These are phyloP conservation scores for Phytophthora meadii DNA, from an alignment of 352 stramenopile genomes.

Conservation along the genomic window DNA sequence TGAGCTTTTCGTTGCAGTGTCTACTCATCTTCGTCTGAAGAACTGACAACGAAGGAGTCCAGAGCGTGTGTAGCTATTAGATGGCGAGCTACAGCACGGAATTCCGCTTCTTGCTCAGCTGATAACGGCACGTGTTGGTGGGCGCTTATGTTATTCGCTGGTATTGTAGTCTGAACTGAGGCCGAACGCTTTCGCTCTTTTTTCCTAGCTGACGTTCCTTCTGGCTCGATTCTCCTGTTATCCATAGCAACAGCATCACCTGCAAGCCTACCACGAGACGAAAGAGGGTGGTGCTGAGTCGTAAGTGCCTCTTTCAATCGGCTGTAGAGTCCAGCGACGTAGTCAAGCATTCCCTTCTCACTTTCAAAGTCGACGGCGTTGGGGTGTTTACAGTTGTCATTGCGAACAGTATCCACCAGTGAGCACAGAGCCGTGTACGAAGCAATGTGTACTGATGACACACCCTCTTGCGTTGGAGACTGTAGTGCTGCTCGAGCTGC, in stretches of 20 bases:
- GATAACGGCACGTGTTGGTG: slow-evolving; percentile 8
- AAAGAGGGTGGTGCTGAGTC: not conserved
- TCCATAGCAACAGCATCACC: not conserved
- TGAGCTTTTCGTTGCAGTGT: not conserved
- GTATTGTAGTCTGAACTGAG: not conserved
- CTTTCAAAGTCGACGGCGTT: slow-evolving; percentile 34
- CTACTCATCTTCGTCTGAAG: slow-evolving; percentile 38
- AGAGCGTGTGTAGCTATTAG: slow-evolving; percentile 39
- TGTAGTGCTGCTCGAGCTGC: slow-evolving; percentile 4
- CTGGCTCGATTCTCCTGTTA: not conserved
- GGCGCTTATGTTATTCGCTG: not conserved
- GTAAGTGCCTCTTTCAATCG: slow-evolving; percentile 34
- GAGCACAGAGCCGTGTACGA: slow-evolving; percentile 61
- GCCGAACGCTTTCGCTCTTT: slow-evolving; percentile 1
- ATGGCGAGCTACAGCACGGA: slow-evolving; percentile 43
- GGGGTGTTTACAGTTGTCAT: slow-evolving; percentile 27
- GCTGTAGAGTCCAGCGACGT: slow-evolving; percentile 48
- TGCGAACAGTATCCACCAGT: slow-evolving; percentile 38
- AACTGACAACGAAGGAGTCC: slow-evolving; percentile 38
- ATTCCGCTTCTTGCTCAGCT: slow-evolving; percentile 42
- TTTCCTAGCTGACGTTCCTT: not conserved
- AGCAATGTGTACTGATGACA: slow-evolving; percentile 20
- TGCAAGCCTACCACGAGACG: not conserved
- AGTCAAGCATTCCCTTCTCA: slow-evolving; percentile 35
- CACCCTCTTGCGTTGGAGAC: slow-evolving; percentile 3